These are phyloP conservation scores for Penicillium angulare DNA, from an alignment of 495 filamentous ascomycete species.

Conservation along the genomic window DNA sequence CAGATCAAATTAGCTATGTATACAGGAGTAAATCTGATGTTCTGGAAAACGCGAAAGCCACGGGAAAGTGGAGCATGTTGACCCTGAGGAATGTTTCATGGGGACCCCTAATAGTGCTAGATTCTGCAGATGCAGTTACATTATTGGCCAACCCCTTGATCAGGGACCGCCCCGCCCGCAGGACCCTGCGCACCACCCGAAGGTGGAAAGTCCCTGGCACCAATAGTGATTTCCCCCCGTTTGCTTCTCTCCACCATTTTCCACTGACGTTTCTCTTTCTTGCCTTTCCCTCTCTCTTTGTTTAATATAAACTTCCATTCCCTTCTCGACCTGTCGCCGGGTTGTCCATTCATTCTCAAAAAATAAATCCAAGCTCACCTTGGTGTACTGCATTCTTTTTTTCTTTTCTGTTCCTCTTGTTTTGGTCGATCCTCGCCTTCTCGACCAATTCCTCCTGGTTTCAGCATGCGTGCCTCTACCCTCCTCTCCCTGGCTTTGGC, in stretches of 20 bases:
- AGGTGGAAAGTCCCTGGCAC: constrained; percentile 6
- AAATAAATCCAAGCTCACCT: background rate
- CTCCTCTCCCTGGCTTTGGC: constrained; percentile 41
- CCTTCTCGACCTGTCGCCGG: background rate
- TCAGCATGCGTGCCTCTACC: constrained; percentile 45
- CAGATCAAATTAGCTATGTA: background rate
- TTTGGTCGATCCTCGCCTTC: constrained; percentile 6
- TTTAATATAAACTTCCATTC: constrained; percentile 3
- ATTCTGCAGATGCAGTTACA: constrained; percentile 1
- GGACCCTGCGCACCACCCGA: constrained; percentile 2
- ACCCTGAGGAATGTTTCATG: constrained; percentile 15
- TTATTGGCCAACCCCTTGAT: constrained; percentile 5
- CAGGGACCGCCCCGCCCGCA: constrained; percentile 8
- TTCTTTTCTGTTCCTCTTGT: constrained; percentile 1
- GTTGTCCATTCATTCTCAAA: background rate
- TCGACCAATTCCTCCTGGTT: constrained; percentile 4
- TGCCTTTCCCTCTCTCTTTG: constrained; percentile 1
- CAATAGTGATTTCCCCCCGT: constrained; percentile 1
- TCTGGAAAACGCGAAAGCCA: background rate
- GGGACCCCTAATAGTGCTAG: constrained; percentile 9
- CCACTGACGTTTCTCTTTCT: background rate
- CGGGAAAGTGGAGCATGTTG: background rate
- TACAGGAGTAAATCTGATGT: background rate
- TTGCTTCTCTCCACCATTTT: background rate
- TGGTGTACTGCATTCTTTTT: constrained; percentile 1